Evolutionary conservation across 1,139 yeast genomes (phyloP).

Genomic region (Kurtzmaniella natalensis): DNA sequence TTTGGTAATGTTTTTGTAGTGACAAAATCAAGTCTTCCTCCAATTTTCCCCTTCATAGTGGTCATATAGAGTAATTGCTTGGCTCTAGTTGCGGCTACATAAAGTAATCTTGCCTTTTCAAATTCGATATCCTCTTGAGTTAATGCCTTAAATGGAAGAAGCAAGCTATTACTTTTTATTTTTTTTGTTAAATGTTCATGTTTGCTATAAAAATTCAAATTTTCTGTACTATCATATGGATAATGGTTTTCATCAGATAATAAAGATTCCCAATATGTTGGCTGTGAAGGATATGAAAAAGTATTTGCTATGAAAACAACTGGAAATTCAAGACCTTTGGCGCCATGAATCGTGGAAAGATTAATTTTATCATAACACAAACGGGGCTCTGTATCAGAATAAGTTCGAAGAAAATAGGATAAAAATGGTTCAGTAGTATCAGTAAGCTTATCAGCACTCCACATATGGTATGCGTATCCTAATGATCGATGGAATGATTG

Average conservation of each 20-base stretch:
- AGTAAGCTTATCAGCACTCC: no score
- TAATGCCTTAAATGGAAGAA: no score
- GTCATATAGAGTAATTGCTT: conserved; percentile 42
- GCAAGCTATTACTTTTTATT: no score
- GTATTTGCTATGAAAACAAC: conserved; percentile 54
- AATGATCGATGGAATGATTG: conserved; percentile 26
- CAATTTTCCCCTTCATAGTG: no score
- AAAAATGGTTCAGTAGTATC: conserved; percentile 20
- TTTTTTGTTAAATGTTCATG: conserved; percentile 7
- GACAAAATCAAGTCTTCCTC: no score
- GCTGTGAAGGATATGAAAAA: conserved; percentile 10
- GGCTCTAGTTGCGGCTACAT: conserved; percentile 68
- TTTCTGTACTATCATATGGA: conserved; percentile 1
- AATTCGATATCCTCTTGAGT: conserved; percentile 6
- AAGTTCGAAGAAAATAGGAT: conserved; percentile 40
- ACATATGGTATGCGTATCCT: conserved; percentile 16
- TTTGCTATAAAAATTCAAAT: conserved; percentile 4
- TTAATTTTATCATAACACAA: conserved; percentile 32
- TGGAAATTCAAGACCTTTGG: conserved; percentile 72
- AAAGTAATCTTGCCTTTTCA: conserved; percentile 36
- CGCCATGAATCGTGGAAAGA: conserved; percentile 63
- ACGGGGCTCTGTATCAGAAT: conserved; percentile 38
- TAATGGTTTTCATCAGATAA: conserved; percentile 1
- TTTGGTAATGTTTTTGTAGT: no score
- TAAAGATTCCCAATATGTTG: conserved; percentile 18